Evolutionary conservation across 1,284 basidiomycete genomes (phyloP), one percentile per base, ranked within the genome.

Genomic region (Pseudozyma sp.): DNA sequence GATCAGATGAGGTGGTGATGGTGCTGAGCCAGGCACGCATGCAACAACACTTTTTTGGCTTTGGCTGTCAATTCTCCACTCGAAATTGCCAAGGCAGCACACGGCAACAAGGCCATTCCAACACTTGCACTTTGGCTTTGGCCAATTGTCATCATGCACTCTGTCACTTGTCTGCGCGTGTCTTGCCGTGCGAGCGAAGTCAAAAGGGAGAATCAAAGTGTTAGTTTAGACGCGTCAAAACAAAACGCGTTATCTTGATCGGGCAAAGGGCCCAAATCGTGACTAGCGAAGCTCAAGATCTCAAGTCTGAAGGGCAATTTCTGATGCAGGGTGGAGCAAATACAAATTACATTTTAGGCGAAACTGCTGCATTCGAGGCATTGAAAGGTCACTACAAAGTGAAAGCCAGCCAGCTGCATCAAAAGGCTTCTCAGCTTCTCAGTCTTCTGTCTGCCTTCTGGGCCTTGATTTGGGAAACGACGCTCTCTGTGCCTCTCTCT

Each of bases 301-400:
- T 8, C 3, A n/a, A 16, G 9, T 44, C 18, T 44, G 10, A 13
- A 10, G 39, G 11, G 11, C 12, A n/a, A 38, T 52, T 52, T 54
- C 35, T 19, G 40, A 44, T 59, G 48, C 48, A 51, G 56, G 56
- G 56, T 59, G 56, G 56, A 59, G 56, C 56, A 59, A 44, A 31
- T 31, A 31, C 25, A 31, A 31, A 31, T 6, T 57, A 59, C 49
- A 59, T 50, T 51, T 16, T 35, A 19, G 25, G 21, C 25, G 18
- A 10, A 51, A 39, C 8, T 9, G 47, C 12, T 49, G 55, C 55
- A 57, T 57, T 38, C 13, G 10, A 25, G 16, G 16, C 7, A 34
- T 25, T 57, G 42, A 18, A 56, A 14, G 16, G 39, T 39, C 25
- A 57, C 49, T 49, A 49, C 55, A 50, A 51, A 51, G 36, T 45